Percentiles rank a stretch among this genome's conserved stretches.
Conservation (phyloP, 306 rosid genomes). For the Pueraria montana region DNA sequence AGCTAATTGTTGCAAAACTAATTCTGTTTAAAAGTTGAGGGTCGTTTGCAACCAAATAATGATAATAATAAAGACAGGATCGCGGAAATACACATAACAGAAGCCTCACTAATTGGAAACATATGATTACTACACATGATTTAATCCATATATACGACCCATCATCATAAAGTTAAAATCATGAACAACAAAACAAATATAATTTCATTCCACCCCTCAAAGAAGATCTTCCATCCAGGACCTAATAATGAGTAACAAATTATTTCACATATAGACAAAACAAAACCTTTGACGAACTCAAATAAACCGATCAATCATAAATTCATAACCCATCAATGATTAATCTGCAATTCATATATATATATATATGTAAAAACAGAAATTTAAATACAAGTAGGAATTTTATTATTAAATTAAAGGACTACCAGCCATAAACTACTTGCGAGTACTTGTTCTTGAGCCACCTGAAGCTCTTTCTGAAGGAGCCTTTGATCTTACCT, state of each 20-base stretch:
- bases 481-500: constrained; percentile 87
- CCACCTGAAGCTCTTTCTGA: constrained; percentile 93
- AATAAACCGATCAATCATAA: constrained; percentile 37
- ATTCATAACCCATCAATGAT: constrained; percentile 36
- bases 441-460: constrained; percentile 79
- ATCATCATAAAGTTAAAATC: constrained; percentile 17
- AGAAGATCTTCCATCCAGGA: constrained; percentile 19
- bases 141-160: not conserved
- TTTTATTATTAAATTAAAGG: constrained; percentile 25
- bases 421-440: constrained; percentile 81
- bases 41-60: not conserved
- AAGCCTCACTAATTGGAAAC: not conserved
- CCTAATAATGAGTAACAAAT: constrained; percentile 2
- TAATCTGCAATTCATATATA: constrained; percentile 46
- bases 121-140: constrained; percentile 20
- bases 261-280: constrained; percentile 15
- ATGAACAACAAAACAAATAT: constrained; percentile 17
- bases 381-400: constrained; percentile 20
- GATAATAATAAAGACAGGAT: not conserved
- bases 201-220: constrained; percentile 23
- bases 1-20: not conserved
- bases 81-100: not conserved
- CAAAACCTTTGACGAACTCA: not conserved
- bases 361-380: constrained; percentile 19
- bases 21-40: not conserved